Evolutionary conservation across 768 basidiomycete genomes (phyloP).

Genomic region (Lyophyllum semitale): DNA sequence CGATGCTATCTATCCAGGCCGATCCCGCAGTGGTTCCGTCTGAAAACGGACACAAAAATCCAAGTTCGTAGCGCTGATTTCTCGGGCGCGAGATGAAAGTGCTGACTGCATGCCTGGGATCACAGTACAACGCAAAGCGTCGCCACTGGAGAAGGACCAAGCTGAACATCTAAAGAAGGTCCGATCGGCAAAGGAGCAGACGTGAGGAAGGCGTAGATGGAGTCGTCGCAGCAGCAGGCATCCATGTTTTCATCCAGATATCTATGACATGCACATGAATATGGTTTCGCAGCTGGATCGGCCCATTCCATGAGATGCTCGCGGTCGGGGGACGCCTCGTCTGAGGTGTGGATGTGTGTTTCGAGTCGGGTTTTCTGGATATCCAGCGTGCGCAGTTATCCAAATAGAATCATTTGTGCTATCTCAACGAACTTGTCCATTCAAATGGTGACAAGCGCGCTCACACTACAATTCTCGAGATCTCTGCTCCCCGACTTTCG

Average conservation of each 20-base stretch:
- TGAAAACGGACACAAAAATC: constrained; percentile 95
- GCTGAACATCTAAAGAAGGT: constrained; percentile 80
- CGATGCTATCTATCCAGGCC: constrained; percentile 53
- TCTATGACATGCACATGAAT: constrained; percentile 22
- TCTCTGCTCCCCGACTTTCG: too few species aligned
- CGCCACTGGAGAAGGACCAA: constrained; percentile 99
- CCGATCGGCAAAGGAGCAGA: constrained; percentile 1
- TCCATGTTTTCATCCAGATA: constrained; percentile 18
- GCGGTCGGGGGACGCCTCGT: not conserved
- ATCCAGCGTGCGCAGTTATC: not conserved
- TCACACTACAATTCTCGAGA: too few species aligned
- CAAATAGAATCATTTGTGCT: not conserved
- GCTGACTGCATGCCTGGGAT: constrained; percentile 9
- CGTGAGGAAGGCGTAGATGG: not conserved
- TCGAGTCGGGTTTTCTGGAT: not conserved
- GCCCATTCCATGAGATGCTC: not conserved
- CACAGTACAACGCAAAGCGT: constrained; percentile 90
- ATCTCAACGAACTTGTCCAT: not conserved
- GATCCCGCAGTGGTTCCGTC: constrained; percentile 99
- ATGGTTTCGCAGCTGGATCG: constrained; percentile 8
- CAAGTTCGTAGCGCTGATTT: constrained; percentile 56
- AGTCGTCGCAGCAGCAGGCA: constrained; percentile 13
- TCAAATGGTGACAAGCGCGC: too few species aligned
- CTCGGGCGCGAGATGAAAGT: not conserved
- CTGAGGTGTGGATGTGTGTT: not conserved